phyloP scores from a whole-genome alignment of 345 rosid species.

The Rhodomyrtus tomentosa region DNA sequence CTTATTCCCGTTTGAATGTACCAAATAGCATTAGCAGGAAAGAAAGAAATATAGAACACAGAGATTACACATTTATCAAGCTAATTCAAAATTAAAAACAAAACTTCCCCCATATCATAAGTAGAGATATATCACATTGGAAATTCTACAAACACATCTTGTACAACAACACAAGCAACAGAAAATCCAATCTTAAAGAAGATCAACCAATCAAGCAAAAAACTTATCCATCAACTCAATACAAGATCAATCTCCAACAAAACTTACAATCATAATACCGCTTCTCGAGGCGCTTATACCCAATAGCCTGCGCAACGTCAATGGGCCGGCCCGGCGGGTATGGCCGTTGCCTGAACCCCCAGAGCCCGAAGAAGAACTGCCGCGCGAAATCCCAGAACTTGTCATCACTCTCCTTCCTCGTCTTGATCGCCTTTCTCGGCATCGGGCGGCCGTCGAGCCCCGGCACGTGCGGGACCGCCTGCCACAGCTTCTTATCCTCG shows the following conservation, averaged over 20 bases:
- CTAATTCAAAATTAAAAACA: not conserved
- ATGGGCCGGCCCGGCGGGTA: slow-evolving; percentile 77
- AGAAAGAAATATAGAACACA: not conserved
- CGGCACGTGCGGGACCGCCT: slow-evolving; percentile 51
- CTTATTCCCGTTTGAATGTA: not conserved
- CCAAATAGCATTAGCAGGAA: not conserved
- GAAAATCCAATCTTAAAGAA: too few species aligned
- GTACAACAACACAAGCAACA: not conserved
- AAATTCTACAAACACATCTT: not conserved
- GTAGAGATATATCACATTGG: not conserved
- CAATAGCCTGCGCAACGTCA: slow-evolving; percentile 89
- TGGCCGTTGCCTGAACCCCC: slow-evolving; percentile 89
- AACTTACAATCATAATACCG: slow-evolving; percentile 86
- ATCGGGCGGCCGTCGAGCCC: slow-evolving; percentile 84
- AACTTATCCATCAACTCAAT: not conserved
- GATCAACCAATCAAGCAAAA: not conserved
- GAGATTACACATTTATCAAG: not conserved
- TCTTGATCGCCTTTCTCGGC: slow-evolving; percentile 73
- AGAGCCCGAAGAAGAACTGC: slow-evolving; percentile 78
- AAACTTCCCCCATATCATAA: not conserved
- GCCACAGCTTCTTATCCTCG: slow-evolving; percentile 73
- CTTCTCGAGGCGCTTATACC: slow-evolving; percentile 69
- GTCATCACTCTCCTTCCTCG: slow-evolving; percentile 65
- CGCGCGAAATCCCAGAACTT: slow-evolving; percentile 88
- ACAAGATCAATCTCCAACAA: not conserved